A percentile compares a stretch with the other conserved stretches of the same genome.
These are phyloP conservation scores for Wickerhamomyces bisporus DNA, from an alignment of 805 yeast species.

Conservation along the genomic window DNA sequence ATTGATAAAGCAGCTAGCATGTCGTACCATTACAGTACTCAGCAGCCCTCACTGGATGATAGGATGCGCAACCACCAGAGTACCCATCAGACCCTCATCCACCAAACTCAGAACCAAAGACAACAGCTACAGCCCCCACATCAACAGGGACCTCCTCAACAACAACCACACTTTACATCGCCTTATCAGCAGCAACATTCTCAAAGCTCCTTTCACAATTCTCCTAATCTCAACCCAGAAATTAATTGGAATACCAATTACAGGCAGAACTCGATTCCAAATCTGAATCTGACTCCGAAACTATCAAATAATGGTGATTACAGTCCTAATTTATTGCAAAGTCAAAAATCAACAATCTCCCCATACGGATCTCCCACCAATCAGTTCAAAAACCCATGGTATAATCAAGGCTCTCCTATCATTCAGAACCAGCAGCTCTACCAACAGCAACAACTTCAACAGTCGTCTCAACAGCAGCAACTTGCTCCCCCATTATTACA, in stretches of 20 bases:
- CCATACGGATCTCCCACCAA: conserved; percentile 26
- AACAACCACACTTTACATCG: conserved; percentile 1
- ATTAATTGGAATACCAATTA: conserved; percentile 21
- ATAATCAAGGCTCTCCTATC: conserved; percentile 13
- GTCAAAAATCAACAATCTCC: conserved; percentile 7
- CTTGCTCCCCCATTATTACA: conserved; percentile 6
- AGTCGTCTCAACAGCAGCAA: conserved; percentile 1
- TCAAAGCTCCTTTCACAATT: background rate
- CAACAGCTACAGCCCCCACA: conserved; percentile 5
- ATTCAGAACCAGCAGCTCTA: background rate
- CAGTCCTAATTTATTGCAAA: background rate
- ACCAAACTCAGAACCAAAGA: conserved; percentile 1
- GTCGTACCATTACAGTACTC: conserved; percentile 21
- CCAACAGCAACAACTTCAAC: conserved; percentile 3
- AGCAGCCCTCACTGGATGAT: conserved; percentile 20
- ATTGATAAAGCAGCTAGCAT: conserved; percentile 3
- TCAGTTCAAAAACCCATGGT: conserved; percentile 26
- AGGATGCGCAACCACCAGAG: background rate
- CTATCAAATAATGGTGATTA: conserved; percentile 5
- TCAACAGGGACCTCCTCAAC: conserved; percentile 4
- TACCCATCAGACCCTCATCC: too few species aligned
- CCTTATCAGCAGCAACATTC: conserved; percentile 1
- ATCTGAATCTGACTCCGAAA: conserved; percentile 17
- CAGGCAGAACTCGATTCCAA: conserved; percentile 15
- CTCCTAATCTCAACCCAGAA: conserved; percentile 7